Base-by-base conservation (phyloP, 495 filamentous ascomycete genomes). In the Penicillium coffeae region DNA sequence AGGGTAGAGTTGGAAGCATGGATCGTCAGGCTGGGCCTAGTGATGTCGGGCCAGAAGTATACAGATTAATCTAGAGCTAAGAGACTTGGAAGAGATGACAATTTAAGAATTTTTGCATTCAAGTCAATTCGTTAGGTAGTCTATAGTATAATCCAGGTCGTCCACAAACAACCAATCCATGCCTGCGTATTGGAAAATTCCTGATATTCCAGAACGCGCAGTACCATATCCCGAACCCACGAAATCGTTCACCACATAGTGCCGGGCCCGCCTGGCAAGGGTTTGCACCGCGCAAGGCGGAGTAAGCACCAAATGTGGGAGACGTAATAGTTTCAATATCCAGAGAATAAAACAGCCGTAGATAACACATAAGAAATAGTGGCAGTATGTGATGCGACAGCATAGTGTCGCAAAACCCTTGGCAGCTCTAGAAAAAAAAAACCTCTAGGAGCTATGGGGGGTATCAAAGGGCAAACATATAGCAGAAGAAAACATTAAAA, bases 211-310 rank as follows among this genome's bases (percentile, higher is more conserved):
- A 30, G 34, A 30, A 12, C 46, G 37, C 38, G 34, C 32, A 42
- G 41, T 34, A 48, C 35, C 45, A 21, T 36, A 49, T 54, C 35
- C 47, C 46, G 19, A 51, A 20, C 48, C 36, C 35, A 47, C 36
- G 34, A 32, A 35, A 47, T 33, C 30, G 37, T 53, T 39, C 45
- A 32, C 45, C 38, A 36, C 38, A 55, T 43, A 44, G 56, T 52
- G 50, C 59, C 50, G 56, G 59, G 21, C 59, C 56, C 52, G 52
- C 59, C 56, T 53, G 53, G 48, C 56, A 58, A 39, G 39, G 48
- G 56, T 33, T 25, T 36, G 39, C 38, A 40, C 45, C 42, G 42
- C 43, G 39, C 19, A 22, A 2, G 25, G 18, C 16, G 38, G 21
- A 39, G 40, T 46, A 10, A 39, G 43, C 47, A 40, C 35, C 27